Evolutionary conservation across 257 asterid genomes (phyloP), one percentile per base, ranked within the genome.

Genomic region (Solanum chilense): DNA sequence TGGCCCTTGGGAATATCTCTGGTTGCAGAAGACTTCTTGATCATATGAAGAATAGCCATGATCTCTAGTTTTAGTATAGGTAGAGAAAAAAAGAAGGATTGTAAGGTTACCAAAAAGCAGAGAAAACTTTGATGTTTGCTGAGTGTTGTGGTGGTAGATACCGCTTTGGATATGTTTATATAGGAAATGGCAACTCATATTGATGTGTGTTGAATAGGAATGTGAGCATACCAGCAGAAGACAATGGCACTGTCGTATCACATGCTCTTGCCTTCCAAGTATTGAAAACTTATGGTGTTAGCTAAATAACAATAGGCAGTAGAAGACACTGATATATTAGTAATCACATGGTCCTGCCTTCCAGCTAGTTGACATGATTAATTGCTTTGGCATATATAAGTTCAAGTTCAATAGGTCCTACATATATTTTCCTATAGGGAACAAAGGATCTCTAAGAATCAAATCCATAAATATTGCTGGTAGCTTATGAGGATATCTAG

Each of bases 181-280:
- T 74, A 74, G 82, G 82, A 58, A 77, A 42, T 14, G 60, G 60
- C 12, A 42, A 8, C 52, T 27, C 41, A 74, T 21, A 29, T 12
- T 11, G 9, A 74, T 37, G 18, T 74, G 52, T 45, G 52, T 45
- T 41, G n/a, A 69, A 21, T 18, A 33, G 31, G 29, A 69, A 21
- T 74, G 3, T 60, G 85, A 23, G 78, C 52, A 33, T 3, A 71
- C 80, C 27, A 42, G 25, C 39, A 13, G 15, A 31, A 31, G 86
- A 45, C 80, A 62, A 27, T 39, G 21, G 12, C 44, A 35, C 77
- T 60, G 49, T 7, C 29, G 81, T 62, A 66, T 81, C 89, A 45
- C 89, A 87, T 69, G 89, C 33, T 82, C 27, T 16, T 84, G 90
- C 12, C 87, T 66, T 83, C 85, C 42, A 15, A 88, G 41, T 45